phyloP scores from a whole-genome alignment of 164 flowering plant species.

The Chloranthus sessilifolius region DNA sequence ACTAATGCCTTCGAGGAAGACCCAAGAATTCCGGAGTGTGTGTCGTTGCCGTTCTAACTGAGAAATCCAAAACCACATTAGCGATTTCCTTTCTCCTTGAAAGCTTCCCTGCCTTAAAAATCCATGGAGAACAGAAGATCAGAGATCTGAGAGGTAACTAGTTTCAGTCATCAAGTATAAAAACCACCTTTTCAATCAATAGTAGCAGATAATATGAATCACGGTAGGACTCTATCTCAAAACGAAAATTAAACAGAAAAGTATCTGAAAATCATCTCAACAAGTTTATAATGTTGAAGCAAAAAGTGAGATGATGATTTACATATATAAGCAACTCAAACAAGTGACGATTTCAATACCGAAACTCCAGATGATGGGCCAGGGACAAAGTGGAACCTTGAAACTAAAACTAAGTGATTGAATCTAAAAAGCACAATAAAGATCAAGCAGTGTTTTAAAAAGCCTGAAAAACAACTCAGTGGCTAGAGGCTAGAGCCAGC shows the following conservation, averaged over 20 bases:
- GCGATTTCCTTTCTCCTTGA: no score
- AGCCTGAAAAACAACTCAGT: background rate
- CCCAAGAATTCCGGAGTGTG: slow-evolving; percentile 6
- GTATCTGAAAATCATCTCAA: no score
- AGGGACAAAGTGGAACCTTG: no score
- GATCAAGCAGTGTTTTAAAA: background rate
- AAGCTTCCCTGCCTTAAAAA: background rate
- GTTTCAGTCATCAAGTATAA: no score
- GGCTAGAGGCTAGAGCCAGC: background rate
- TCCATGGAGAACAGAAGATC: background rate
- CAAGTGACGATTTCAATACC: no score
- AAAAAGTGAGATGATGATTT: no score
- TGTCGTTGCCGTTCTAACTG: background rate
- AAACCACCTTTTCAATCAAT: background rate
- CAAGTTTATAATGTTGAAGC: no score
- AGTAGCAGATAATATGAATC: background rate
- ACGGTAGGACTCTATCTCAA: background rate
- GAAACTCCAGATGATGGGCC: no score
- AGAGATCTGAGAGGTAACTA: background rate
- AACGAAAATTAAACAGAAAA: no score
- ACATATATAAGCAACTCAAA: no score
- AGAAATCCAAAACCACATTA: background rate
- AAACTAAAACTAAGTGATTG: no score
- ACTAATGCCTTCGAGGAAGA: background rate
- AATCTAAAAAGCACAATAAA: no score